These are phyloP conservation scores for Saccharomyces jurei DNA, from an alignment of 805 yeast species.

Conservation along the genomic window DNA sequence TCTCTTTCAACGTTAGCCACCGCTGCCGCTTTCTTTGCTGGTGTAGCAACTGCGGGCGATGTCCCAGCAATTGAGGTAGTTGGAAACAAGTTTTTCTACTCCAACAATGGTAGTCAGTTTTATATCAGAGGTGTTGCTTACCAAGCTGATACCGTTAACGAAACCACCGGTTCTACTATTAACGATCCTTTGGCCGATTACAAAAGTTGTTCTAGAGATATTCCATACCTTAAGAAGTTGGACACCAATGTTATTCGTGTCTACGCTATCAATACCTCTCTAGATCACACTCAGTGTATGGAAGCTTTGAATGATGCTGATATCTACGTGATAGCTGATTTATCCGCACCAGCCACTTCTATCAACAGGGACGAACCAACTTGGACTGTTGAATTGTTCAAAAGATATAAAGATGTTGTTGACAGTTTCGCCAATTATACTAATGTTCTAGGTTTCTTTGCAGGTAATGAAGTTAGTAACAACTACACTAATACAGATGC, in stretches of 20 bases:
- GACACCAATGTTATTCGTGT: slow-evolving; percentile 68
- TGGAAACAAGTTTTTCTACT: slow-evolving; percentile 71
- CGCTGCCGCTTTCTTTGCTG: slow-evolving; percentile 23
- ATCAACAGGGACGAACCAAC: slow-evolving; percentile 54
- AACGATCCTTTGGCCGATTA: slow-evolving; percentile 66
- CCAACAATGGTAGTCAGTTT: slow-evolving; percentile 74
- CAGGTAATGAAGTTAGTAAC: slow-evolving; percentile 81
- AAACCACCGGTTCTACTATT: slow-evolving; percentile 39
- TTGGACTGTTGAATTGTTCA: slow-evolving; percentile 55
- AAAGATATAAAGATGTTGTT: slow-evolving; percentile 62
- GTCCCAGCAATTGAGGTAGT: slow-evolving; percentile 62
- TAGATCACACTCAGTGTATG: slow-evolving; percentile 68
- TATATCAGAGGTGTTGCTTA: slow-evolving; percentile 74
- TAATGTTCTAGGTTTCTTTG: slow-evolving; percentile 73
- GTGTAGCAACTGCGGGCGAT: slow-evolving; percentile 33
- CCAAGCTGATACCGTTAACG: slow-evolving; percentile 56
- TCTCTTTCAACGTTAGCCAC: slow-evolving; percentile 31
- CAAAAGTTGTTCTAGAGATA: slow-evolving; percentile 58
- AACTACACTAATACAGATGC: slow-evolving; percentile 57
- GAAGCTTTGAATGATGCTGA: slow-evolving; percentile 58
- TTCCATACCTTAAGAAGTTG: slow-evolving; percentile 56
- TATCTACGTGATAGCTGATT: slow-evolving; percentile 73
- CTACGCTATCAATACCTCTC: slow-evolving; percentile 57
- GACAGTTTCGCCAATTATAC: slow-evolving; percentile 62
- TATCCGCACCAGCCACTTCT: slow-evolving; percentile 57